A percentile compares a stretch with the other conserved stretches of the same genome.
Conservation (phyloP, 495 filamentous ascomycete genomes). For the Penicillium subrubescens region DNA sequence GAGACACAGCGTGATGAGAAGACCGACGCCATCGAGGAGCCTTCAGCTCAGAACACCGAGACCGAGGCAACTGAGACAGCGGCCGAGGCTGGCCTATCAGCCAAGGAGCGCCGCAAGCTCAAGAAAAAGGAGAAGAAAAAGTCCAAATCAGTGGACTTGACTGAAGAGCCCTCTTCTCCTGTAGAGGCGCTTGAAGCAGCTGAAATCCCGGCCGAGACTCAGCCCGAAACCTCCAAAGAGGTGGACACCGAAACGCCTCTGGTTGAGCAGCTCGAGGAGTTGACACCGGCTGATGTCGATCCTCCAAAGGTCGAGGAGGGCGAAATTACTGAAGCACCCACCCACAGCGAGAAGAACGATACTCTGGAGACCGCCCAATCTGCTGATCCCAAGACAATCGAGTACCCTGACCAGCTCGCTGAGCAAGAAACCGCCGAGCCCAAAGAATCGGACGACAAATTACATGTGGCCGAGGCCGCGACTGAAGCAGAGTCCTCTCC, state of each 20-base stretch:
- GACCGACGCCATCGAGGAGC: conserved; percentile 9
- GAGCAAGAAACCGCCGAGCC: conserved; percentile 10
- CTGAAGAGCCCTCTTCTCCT: conserved; percentile 19
- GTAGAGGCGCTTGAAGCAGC: conserved; percentile 8
- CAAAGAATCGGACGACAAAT: conserved; percentile 8
- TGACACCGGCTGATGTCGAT: neutral
- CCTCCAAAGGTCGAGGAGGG: neutral
- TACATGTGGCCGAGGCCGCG: conserved; percentile 7
- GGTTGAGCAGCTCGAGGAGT: neutral
- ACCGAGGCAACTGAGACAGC: conserved; percentile 15
- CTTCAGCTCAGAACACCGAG: conserved; percentile 10
- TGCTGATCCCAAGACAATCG: conserved; percentile 11
- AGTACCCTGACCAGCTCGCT: neutral
- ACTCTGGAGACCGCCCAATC: neutral
- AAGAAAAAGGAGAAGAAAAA: conserved; percentile 52
- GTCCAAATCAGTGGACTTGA: conserved; percentile 34
- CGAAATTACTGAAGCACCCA: neutral
- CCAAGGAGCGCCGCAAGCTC: conserved; percentile 32
- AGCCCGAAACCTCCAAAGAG: neutral
- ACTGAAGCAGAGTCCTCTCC: conserved; percentile 15
- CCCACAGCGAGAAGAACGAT: conserved; percentile 5
- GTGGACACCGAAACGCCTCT: neutral
- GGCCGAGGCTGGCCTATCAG: conserved; percentile 20
- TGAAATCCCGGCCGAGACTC: conserved; percentile 3
- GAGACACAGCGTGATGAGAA: conserved; percentile 4